Base-by-base conservation (phyloP, 345 rosid species). In the Durio zibethinus region DNA sequence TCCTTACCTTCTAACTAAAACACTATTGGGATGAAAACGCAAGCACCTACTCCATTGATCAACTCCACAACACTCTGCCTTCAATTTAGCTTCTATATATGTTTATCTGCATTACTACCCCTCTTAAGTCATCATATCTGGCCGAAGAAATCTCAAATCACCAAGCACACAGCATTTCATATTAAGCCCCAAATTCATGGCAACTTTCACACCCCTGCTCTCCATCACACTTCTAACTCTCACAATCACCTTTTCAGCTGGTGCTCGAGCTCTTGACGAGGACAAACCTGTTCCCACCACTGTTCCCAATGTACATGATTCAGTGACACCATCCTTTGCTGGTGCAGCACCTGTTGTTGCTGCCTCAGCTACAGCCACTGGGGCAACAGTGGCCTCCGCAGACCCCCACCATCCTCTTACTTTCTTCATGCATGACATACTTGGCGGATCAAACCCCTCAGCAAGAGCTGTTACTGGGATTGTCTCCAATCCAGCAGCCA, bases 381-480 rank as follows among this genome's bases (percentile, higher is more conserved):
- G 56, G 43, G 80, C 82, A 2, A 73, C 77, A 25, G 74, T 18
- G 16, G 79, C 77, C 56, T 76, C 75, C 5, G 54, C 27, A 11
- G 70, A 79, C 70, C 45, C 77, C 45, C 79, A 85, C 60, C 79
- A 81, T 7, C 50, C 82, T 5, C 72, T 90, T 74, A 78, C 84
- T 59, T 92, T 94, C 89, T 92, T 82, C 85, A 88, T 90, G 92
- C 93, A 91, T n/a, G 98, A 93, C 80, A 87, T 93, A 72, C 86
- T 91, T 5, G 92, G 93, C 0, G 94, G 96, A 27, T 87, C 93
- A 27, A 91, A 89, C 77, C 96, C 97, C 18, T 83, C 92, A 0
- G 91, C 97, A 10, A 78, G 83, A 80, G 92, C 97, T 0, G 94
- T 94, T 21, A 93, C 95, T 0, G 95, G 97, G 59, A 76, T 94